A percentile compares a stretch with the other conserved stretches of the same genome.
Conservation (phyloP, 1,139 yeast genomes). For the Magnusiomyces suaveolens region DNA sequence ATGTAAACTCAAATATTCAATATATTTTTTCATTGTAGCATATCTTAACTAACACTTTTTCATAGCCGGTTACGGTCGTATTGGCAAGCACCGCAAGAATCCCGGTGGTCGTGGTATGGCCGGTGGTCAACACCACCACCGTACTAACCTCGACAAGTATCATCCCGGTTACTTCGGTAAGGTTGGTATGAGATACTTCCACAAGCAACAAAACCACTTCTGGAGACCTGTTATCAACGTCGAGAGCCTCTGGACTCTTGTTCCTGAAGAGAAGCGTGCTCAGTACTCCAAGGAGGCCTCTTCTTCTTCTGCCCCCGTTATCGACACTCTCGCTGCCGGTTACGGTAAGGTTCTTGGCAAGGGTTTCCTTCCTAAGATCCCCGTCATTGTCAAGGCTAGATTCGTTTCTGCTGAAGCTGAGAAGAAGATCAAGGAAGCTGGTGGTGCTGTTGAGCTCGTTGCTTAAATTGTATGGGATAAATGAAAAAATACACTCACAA, state of each 20-base stretch:
- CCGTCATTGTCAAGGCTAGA: conserved; percentile 99
- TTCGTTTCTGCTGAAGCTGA: conserved; percentile 98
- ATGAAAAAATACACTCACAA: neutral
- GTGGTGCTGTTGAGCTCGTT: conserved; percentile 99
- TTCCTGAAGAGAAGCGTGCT: conserved; percentile 91
- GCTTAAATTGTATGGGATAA: conserved; percentile 48
- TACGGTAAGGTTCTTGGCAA: conserved; percentile 99
- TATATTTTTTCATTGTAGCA: neutral
- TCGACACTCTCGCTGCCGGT: conserved; percentile 98
- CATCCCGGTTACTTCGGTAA: conserved; percentile 99
- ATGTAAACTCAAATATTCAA: neutral
- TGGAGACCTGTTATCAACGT: conserved; percentile 98
- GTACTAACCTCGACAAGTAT: conserved; percentile 96
- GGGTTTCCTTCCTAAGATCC: conserved; percentile 96
- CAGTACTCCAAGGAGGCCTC: conserved; percentile 82
- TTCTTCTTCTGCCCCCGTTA: conserved; percentile 92
- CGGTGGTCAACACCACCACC: conserved; percentile 99
- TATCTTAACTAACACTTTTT: conserved; percentile 19
- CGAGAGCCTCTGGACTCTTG: conserved; percentile 97
- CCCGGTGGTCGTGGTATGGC: conserved; percentile 99
- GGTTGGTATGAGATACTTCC: conserved; percentile 99
- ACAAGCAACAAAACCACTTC: conserved; percentile 90
- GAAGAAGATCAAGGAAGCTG: conserved; percentile 99
- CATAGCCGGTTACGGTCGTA: conserved; percentile 99
- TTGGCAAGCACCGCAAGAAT: conserved; percentile 99